Percentiles rank a stretch among this genome's conserved stretches.
These are phyloP conservation scores for Debaryomyces maramus DNA, from an alignment of 805 yeast genomes.

Conservation along the genomic window DNA sequence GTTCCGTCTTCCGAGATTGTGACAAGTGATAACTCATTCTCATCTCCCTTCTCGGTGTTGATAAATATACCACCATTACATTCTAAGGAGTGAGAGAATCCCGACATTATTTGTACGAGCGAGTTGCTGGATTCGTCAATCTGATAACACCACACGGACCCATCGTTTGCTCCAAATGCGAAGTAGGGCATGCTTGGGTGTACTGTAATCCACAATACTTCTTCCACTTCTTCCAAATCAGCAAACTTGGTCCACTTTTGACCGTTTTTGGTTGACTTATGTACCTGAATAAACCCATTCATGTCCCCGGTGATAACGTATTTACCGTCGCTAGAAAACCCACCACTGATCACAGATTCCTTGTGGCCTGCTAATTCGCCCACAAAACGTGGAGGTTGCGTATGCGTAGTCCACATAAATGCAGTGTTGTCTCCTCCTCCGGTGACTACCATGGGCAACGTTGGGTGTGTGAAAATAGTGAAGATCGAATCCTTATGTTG, in stretches of 20 bases:
- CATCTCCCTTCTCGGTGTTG: conserved; percentile 50
- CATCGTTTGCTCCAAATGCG: conserved; percentile 91
- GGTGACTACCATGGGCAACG: conserved; percentile 78
- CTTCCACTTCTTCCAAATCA: conserved; percentile 84
- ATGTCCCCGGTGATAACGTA: conserved; percentile 89
- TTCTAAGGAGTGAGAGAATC: conserved; percentile 77
- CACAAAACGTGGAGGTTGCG: conserved; percentile 78
- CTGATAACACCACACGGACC: conserved; percentile 92
- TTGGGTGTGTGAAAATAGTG: conserved; percentile 79
- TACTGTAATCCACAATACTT: conserved; percentile 75
- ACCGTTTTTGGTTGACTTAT: conserved; percentile 71
- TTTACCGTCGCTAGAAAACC: conserved; percentile 79
- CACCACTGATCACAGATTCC: conserved; percentile 85
- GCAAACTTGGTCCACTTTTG: conserved; percentile 76
- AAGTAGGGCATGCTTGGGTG: conserved; percentile 81
- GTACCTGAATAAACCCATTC: conserved; percentile 82
- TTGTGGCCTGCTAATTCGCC: conserved; percentile 77
- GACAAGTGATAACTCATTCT: conserved; percentile 61
- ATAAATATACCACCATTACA: conserved; percentile 80
- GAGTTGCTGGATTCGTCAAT: conserved; percentile 49
- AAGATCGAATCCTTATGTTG: conserved; percentile 86
- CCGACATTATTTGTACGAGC: conserved; percentile 71
- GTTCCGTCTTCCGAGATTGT: conserved; percentile 85
- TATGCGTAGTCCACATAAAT: conserved; percentile 88
- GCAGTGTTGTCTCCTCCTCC: conserved; percentile 96